phyloP scores from a whole-genome alignment of 371 early-diverging fungal species.

The Mucor sp. region DNA sequence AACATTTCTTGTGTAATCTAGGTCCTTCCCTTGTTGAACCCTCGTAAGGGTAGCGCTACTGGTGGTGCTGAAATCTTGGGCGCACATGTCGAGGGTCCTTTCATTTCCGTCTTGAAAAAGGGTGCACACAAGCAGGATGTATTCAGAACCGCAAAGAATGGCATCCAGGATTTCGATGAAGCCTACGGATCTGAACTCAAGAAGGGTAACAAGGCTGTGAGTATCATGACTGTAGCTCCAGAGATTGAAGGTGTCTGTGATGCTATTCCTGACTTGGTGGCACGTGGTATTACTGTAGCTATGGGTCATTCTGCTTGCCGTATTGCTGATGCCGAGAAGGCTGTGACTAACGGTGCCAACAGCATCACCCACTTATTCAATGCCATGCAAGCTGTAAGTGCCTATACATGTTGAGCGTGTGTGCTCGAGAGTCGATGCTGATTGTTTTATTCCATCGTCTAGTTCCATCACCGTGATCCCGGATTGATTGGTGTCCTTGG shows the following conservation, averaged over 20 bases:
- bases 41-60: slow-evolving; percentile 68
- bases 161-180: slow-evolving; percentile 69
- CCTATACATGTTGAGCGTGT: background rate
- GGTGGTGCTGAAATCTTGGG: slow-evolving; percentile 82
- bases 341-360: slow-evolving; percentile 66
- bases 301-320: slow-evolving; percentile 78
- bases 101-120: slow-evolving; percentile 63
- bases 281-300: slow-evolving; percentile 69
- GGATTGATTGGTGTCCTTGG: slow-evolving; percentile 79
- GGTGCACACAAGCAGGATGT: slow-evolving; percentile 81
- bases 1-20: slow-evolving; percentile 2
- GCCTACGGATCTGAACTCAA: slow-evolving; percentile 67
- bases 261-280: slow-evolving; percentile 67
- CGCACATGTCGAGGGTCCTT: slow-evolving; percentile 87
- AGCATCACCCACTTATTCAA: slow-evolving; percentile 85
- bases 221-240: slow-evolving; percentile 82
- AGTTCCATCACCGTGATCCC: slow-evolving; percentile 84
- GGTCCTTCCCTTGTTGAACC: slow-evolving; percentile 69
- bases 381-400: slow-evolving; percentile 74
- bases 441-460: background rate
- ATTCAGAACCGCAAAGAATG: slow-evolving; percentile 65
- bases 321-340: slow-evolving; percentile 72
- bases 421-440: background rate
- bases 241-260: slow-evolving; percentile 80
- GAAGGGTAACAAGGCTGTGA: slow-evolving; percentile 56